Conservation (phyloP, 495 filamentous ascomycete species). For the Podospora bellae-mahoneyi region DNA sequence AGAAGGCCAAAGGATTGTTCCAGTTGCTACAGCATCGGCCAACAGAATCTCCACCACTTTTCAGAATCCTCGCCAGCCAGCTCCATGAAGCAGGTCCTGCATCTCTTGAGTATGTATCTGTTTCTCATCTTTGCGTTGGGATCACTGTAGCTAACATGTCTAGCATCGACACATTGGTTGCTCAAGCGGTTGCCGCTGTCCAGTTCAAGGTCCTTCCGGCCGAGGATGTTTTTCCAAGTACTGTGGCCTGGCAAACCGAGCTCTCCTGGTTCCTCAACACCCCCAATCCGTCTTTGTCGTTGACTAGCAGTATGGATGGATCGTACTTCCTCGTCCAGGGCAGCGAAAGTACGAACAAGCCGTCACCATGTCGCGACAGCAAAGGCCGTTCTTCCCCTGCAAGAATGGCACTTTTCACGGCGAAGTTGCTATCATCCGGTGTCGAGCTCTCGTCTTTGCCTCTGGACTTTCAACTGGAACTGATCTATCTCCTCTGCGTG, state of each 20-base stretch:
- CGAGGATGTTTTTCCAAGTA: constrained; percentile 44
- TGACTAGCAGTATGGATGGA: constrained; percentile 69
- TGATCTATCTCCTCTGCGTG: constrained; percentile 41
- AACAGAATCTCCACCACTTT: constrained; percentile 28
- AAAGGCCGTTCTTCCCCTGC: constrained; percentile 68
- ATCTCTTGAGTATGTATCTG: constrained; percentile 31
- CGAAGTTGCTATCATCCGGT: constrained; percentile 48
- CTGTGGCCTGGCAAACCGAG: constrained; percentile 40
- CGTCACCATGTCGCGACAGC: constrained; percentile 50
- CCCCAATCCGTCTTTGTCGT: constrained; percentile 61
- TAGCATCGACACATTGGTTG: constrained; percentile 42
- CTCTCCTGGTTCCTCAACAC: constrained; percentile 58
- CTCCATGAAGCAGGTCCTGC: constrained; percentile 37
- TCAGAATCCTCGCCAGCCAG: constrained; percentile 41
- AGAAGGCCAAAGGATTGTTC: constrained; percentile 33
- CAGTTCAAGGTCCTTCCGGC: constrained; percentile 17
- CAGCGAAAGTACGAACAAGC: constrained; percentile 24
- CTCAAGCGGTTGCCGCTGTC: constrained; percentile 37
- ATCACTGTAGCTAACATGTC: not conserved
- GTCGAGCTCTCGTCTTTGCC: constrained; percentile 33
- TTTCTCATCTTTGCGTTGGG: not conserved
- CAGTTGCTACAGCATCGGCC: constrained; percentile 36
- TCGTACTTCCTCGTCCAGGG: constrained; percentile 61
- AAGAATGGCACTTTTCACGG: constrained; percentile 66
- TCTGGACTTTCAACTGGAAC: constrained; percentile 33